Conservation (phyloP, 139 green algal species). For the Gonium pectorale region DNA sequence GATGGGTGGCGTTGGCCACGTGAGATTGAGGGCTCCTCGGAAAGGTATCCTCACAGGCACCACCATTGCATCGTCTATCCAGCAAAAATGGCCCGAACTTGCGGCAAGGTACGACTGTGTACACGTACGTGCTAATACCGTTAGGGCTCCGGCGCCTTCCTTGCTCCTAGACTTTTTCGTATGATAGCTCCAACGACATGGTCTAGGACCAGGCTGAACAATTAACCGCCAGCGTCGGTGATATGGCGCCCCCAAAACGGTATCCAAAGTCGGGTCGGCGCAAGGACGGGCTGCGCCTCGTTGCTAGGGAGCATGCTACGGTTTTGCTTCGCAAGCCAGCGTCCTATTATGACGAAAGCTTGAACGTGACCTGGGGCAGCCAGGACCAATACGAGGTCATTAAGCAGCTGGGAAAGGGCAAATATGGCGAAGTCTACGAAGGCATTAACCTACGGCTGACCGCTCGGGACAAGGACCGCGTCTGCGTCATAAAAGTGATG, state of each 20-base stretch:
- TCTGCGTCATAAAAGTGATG: slow-evolving; percentile 98
- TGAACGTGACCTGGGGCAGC: slow-evolving; percentile 83
- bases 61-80: no score
- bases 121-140: no score
- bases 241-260: slow-evolving; percentile 61
- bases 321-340: slow-evolving; percentile 86
- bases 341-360: slow-evolving; percentile 96
- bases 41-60: no score
- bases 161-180: no score
- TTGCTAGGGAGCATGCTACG: slow-evolving; percentile 83
- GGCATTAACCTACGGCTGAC: slow-evolving; percentile 75
- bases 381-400: slow-evolving; percentile 65
- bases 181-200: no score
- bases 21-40: no score
- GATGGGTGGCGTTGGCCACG: no score
- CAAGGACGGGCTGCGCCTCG: slow-evolving; percentile 55
- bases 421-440: slow-evolving; percentile 99
- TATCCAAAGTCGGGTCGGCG: slow-evolving; percentile 56
- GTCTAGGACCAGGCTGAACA: no score
- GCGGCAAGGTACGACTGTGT: no score
- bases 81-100: no score
- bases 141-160: no score
- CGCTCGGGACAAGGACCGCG: slow-evolving; percentile 41
- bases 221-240: no score
- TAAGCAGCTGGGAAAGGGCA: slow-evolving; percentile 96